Evolutionary conservation across 345 rosid genomes (phyloP).

Genomic region (Odontarrhena argentea): DNA sequence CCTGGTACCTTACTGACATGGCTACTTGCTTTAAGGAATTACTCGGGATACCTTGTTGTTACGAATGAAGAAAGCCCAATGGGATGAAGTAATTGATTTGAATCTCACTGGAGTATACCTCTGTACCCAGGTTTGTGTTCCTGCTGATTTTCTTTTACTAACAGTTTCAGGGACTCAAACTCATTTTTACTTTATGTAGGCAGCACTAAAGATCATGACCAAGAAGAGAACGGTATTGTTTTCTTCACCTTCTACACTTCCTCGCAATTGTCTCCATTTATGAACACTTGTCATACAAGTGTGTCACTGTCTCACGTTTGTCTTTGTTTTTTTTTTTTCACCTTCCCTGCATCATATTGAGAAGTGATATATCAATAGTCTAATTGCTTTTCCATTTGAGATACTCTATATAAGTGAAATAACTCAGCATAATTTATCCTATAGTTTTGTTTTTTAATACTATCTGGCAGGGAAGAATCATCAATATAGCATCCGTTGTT

Average conservation of each 20-base stretch:
- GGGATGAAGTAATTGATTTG: slow-evolving; percentile 83
- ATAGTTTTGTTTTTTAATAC: too few relatives aligned
- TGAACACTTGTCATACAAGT: not conserved
- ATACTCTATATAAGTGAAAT: slow-evolving; percentile 10
- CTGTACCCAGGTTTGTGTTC: slow-evolving; percentile 78
- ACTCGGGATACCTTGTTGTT: slow-evolving; percentile 38
- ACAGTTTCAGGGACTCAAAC: slow-evolving; percentile 29
- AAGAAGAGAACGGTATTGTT: slow-evolving; percentile 77
- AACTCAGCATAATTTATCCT: not conserved
- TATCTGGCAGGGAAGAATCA: too few relatives aligned
- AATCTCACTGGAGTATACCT: slow-evolving; percentile 12
- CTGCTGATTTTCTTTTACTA: slow-evolving; percentile 9
- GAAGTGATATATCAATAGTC: too few relatives aligned
- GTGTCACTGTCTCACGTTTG: not conserved
- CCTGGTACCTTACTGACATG: slow-evolving; percentile 35
- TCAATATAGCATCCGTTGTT: too few relatives aligned
- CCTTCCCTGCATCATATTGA: not conserved
- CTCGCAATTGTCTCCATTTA: not conserved
- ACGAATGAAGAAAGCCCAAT: slow-evolving; percentile 90
- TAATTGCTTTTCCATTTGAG: not conserved
- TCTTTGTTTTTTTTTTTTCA: not conserved
- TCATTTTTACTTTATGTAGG: slow-evolving; percentile 59
- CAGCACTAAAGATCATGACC: slow-evolving; percentile 94
- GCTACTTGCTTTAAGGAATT: slow-evolving; percentile 22
- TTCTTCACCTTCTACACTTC: slow-evolving; percentile 7